phyloP scores from a whole-genome alignment of 2,329 filamentous ascomycete genomes.

The Aspergillus brasiliensis region DNA sequence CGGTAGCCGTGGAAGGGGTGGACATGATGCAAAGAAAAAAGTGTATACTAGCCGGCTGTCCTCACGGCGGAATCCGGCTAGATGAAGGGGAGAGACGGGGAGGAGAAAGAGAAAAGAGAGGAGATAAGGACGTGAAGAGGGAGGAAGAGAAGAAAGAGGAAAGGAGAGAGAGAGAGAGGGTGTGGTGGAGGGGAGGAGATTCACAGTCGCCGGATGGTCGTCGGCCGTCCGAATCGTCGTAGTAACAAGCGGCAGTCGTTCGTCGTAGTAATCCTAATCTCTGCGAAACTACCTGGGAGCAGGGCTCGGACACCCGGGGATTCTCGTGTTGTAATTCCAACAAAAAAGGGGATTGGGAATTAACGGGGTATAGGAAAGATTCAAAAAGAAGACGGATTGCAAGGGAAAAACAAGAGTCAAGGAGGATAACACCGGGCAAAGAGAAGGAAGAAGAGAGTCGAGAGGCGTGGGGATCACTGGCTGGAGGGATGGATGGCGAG shows the following conservation, averaged over 20 bases:
- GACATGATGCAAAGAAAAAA: conserved; percentile 61
- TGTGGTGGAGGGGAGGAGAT: conserved; percentile 4
- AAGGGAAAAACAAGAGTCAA: not conserved
- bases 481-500: conserved; percentile 26
- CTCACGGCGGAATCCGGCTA: conserved; percentile 25
- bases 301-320: conserved; percentile 19
- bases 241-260: not conserved
- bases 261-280: not conserved
- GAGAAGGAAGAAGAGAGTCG: conserved; percentile 11
- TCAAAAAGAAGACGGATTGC: not conserved
- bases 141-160: conserved; percentile 1
- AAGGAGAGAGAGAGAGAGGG: not conserved
- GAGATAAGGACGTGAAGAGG: conserved; percentile 3
- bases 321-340: conserved; percentile 19
- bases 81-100: not conserved
- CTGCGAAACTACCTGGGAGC: conserved; percentile 3
- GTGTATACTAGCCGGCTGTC: conserved; percentile 30
- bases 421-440: conserved; percentile 3
- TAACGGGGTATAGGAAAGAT: conserved; percentile 2
- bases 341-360: not conserved
- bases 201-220: conserved; percentile 21
- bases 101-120: not conserved
- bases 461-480: conserved; percentile 9
- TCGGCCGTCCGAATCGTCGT: conserved; percentile 17
- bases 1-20: conserved; percentile 76